Conservation (phyloP, 2,329 filamentous ascomycete genomes). For the Berkeleyomyces rouxiae region DNA sequence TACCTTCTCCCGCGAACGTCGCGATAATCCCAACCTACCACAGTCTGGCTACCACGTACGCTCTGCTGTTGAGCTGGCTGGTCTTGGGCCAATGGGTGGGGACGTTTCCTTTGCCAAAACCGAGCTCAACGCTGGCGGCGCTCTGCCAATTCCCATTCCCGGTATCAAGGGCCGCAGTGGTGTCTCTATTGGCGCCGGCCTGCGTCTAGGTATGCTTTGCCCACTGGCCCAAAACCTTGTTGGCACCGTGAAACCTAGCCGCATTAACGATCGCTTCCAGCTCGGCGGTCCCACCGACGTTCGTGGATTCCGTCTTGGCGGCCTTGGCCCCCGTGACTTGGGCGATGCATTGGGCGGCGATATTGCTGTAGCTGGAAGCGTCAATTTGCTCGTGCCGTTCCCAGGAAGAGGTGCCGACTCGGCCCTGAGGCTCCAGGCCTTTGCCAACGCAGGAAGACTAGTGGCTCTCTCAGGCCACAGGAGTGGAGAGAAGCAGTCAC, state of each 20-base stretch:
- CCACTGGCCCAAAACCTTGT: conserved; percentile 47
- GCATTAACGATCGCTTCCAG: conserved; percentile 87
- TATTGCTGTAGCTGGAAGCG: conserved; percentile 74
- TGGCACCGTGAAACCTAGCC: conserved; percentile 45
- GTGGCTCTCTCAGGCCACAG: conserved; percentile 51
- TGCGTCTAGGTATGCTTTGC: conserved; percentile 69
- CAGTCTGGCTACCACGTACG: conserved; percentile 68
- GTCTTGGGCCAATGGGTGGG: conserved; percentile 64
- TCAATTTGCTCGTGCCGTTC: conserved; percentile 71
- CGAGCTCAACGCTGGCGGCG: conserved; percentile 68
- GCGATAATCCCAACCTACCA: conserved; percentile 75
- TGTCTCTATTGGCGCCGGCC: conserved; percentile 64
- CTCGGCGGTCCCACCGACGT: conserved; percentile 91
- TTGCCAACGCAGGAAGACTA: conserved; percentile 77
- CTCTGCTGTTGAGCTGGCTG: conserved; percentile 67
- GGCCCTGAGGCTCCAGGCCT: conserved; percentile 73
- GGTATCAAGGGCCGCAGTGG: conserved; percentile 54
- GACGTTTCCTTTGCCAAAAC: conserved; percentile 90
- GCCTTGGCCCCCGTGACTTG: conserved; percentile 77
- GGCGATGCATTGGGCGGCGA: conserved; percentile 79
- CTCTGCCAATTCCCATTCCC: conserved; percentile 56
- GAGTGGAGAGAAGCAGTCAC: conserved; percentile 24
- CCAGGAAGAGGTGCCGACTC: conserved; percentile 68
- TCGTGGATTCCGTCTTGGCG: conserved; percentile 78
- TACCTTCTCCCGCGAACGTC: conserved; percentile 60